Conservation (phyloP, 1,139 yeast genomes). For the Hyphopichia burtonii region DNA sequence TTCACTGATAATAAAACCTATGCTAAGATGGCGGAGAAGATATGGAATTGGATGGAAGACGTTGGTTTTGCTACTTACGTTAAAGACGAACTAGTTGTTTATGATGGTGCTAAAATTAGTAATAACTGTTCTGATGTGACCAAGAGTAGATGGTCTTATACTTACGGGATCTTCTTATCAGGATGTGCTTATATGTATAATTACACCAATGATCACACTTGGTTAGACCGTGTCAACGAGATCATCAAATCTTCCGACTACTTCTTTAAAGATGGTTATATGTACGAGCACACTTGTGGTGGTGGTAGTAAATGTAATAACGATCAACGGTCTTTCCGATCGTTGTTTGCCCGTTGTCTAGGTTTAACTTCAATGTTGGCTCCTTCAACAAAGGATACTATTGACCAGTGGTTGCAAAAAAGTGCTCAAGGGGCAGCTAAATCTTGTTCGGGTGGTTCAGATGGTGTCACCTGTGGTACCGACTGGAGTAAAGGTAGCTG, state of each 20-base stretch:
- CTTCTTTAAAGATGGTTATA: constrained; percentile 48
- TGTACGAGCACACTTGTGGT: constrained; percentile 70
- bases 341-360: constrained; percentile 64
- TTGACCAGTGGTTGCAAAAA: constrained; percentile 44
- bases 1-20: constrained; percentile 65
- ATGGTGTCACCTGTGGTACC: constrained; percentile 76
- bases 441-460: constrained; percentile 71
- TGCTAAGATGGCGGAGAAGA: constrained; percentile 60
- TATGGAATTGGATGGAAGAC: constrained; percentile 68
- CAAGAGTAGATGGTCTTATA: constrained; percentile 71
- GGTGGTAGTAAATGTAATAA: constrained; percentile 54
- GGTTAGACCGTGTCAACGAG: constrained; percentile 54
- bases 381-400: constrained; percentile 44
- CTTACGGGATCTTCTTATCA: constrained; percentile 70
- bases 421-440: constrained; percentile 68
- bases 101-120: constrained; percentile 69
- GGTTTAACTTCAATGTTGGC: constrained; percentile 60
- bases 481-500: constrained; percentile 57
- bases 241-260: constrained; percentile 51
- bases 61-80: constrained; percentile 46
- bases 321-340: constrained; percentile 79
- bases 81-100: constrained; percentile 45
- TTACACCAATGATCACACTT: constrained; percentile 53
- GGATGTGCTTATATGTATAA: constrained; percentile 75
- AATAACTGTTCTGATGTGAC: constrained; percentile 57